phyloP scores from a whole-genome alignment of 2,329 filamentous ascomycete species.

The Dactylellina drechsleri region DNA sequence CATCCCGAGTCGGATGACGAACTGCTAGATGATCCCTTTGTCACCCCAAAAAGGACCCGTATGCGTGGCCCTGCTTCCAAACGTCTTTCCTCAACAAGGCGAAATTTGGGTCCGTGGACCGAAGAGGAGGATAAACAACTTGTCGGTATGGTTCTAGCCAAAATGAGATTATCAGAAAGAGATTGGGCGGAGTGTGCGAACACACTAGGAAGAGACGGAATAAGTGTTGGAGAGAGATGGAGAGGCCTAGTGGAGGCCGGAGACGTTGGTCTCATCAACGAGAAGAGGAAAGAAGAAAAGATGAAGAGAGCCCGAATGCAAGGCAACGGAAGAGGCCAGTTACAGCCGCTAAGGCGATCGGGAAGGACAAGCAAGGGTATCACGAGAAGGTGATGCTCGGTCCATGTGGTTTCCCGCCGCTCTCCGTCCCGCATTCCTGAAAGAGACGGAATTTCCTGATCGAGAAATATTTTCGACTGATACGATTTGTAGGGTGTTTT shows the following conservation, averaged over 20 bases:
- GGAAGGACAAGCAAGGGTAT: conserved; percentile 40
- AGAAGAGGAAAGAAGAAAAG: conserved; percentile 50
- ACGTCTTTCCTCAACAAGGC: conserved; percentile 33
- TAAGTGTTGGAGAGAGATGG: conserved; percentile 71
- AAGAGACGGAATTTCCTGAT: conserved; percentile 6
- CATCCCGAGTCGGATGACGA: conserved; percentile 49
- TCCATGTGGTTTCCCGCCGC: conserved; percentile 15
- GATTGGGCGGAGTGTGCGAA: conserved; percentile 76
- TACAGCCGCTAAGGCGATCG: conserved; percentile 40
- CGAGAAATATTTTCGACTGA: conserved; percentile 19
- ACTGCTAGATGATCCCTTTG: conserved; percentile 48
- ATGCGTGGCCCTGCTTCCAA: conserved; percentile 49
- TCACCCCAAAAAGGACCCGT: conserved; percentile 49
- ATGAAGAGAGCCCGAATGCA: conserved; percentile 51
- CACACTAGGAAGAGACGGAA: conserved; percentile 69
- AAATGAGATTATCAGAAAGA: conserved; percentile 71
- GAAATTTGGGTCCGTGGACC: conserved; percentile 65
- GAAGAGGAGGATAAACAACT: conserved; percentile 73
- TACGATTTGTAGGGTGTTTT: conserved; percentile 6
- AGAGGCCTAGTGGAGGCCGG: conserved; percentile 68
- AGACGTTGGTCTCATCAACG: conserved; percentile 50
- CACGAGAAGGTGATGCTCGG: conserved; percentile 24
- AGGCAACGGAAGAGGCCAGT: conserved; percentile 47
- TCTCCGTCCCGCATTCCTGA: neutral
- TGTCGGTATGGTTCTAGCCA: conserved; percentile 75